A percentile compares a stretch with the other conserved stretches of the same genome.
phyloP scores from a whole-genome alignment of 177 flowering plant genomes.

The Vitis hybrid region DNA sequence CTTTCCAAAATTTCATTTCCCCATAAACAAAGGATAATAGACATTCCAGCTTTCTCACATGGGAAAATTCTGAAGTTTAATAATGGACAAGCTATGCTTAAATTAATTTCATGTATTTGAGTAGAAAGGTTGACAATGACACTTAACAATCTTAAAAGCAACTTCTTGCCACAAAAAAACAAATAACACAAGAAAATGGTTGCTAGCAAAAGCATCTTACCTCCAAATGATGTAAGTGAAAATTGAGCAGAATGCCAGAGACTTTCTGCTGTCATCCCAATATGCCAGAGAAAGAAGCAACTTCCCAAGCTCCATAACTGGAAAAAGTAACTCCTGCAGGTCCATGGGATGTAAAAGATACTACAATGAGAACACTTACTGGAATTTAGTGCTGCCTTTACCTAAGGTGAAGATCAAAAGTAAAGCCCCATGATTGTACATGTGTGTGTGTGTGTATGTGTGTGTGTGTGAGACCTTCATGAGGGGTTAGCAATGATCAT shows the following conservation, averaged over 20 bases:
- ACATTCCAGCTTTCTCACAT: too few species aligned
- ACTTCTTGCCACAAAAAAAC: neutral
- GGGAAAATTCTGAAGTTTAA: too few species aligned
- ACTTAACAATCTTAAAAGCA: too few species aligned
- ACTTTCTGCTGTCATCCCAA: conserved; percentile 85
- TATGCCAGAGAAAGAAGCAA: conserved; percentile 48
- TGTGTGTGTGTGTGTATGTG: too few species aligned
- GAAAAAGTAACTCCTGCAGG: conserved; percentile 83
- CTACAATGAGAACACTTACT: neutral
- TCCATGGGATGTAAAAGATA: conserved; percentile 6
- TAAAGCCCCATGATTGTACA: too few species aligned
- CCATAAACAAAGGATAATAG: too few species aligned
- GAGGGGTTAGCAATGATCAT: too few species aligned
- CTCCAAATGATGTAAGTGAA: conserved; percentile 60
- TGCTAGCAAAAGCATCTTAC: conserved; percentile 24
- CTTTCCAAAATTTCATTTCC: too few species aligned
- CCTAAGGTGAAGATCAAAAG: neutral
- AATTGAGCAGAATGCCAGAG: conserved; percentile 56
- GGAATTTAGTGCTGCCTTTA: neutral
- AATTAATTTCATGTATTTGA: too few species aligned
- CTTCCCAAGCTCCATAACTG: conserved; percentile 57
- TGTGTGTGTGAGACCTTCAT: too few species aligned
- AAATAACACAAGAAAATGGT: neutral
- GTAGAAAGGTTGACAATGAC: too few species aligned
- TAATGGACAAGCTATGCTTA: too few species aligned